Conservation (phyloP, 306 rosid genomes). For the Cyclanthera cordifolia region DNA sequence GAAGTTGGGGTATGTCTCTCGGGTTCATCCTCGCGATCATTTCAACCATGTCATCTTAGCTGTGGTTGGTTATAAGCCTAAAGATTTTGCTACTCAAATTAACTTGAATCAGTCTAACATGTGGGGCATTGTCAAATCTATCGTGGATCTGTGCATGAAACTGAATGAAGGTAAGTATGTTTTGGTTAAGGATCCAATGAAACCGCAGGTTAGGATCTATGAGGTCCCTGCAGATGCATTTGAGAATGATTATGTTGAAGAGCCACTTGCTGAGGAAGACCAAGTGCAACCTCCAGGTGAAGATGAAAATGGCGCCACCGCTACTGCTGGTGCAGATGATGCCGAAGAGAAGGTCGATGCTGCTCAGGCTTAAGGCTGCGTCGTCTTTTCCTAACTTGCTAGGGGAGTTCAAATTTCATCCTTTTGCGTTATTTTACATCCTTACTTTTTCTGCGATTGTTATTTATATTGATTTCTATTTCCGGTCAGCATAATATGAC, state of each 20-base stretch:
- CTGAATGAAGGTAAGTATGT: constrained; percentile 86
- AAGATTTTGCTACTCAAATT: constrained; percentile 69
- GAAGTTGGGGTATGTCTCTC: constrained; percentile 84
- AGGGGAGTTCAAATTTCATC: background rate
- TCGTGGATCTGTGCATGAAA: constrained; percentile 94
- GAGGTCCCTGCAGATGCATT: constrained; percentile 84
- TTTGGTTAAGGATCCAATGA: constrained; percentile 79
- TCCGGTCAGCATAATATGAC: constrained; percentile 9
- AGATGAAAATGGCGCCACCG: constrained; percentile 41
- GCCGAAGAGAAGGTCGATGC: constrained; percentile 40
- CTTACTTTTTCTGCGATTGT: constrained; percentile 5
- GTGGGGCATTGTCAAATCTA: constrained; percentile 97
- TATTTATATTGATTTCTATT: background rate
- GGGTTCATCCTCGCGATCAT: constrained; percentile 94
- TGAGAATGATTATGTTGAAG: constrained; percentile 92
- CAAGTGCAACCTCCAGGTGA: constrained; percentile 83
- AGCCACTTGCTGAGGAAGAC: constrained; percentile 84
- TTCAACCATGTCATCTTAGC: constrained; percentile 83
- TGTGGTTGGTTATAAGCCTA: constrained; percentile 84
- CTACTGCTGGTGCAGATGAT: constrained; percentile 28
- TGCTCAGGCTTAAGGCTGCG: constrained; percentile 24
- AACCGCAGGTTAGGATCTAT: constrained; percentile 92
- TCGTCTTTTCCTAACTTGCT: background rate
- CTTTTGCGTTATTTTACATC: background rate
- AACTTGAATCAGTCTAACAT: constrained; percentile 64